Evolutionary conservation across 345 rosid species (phyloP).

Genomic region (Microcos paniculata): DNA sequence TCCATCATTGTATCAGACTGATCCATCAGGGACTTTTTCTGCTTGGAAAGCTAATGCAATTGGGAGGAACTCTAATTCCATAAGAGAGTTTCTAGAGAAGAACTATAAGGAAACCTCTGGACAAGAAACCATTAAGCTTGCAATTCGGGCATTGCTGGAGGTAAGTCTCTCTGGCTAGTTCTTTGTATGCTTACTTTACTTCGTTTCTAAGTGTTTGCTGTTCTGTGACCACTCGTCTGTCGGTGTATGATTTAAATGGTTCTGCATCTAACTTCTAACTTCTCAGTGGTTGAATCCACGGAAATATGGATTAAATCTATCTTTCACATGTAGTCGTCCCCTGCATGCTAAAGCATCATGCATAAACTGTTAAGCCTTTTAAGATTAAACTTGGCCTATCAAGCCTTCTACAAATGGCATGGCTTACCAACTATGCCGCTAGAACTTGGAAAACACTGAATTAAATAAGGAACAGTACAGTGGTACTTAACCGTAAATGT

Average conservation of each 20-base stretch:
- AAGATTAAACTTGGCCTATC: background rate
- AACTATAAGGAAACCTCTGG: slow-evolving; percentile 75
- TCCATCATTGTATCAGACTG: slow-evolving; percentile 70
- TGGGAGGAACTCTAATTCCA: slow-evolving; percentile 74
- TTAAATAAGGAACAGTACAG: background rate
- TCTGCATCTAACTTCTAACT: background rate
- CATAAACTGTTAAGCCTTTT: background rate
- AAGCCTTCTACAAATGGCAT: too few relatives aligned
- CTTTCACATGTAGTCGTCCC: background rate
- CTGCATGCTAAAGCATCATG: background rate
- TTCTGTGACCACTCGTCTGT: background rate
- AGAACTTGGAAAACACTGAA: background rate
- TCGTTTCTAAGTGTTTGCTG: slow-evolving; percentile 17
- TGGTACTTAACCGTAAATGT: background rate
- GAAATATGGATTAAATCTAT: background rate
- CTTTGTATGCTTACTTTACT: background rate
- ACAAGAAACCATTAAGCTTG: slow-evolving; percentile 70
- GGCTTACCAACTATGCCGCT: too few relatives aligned
- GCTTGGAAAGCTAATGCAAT: slow-evolving; percentile 87
- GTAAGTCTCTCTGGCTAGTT: slow-evolving; percentile 31
- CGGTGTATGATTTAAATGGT: background rate
- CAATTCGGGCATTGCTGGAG: slow-evolving; percentile 75
- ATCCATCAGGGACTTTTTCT: slow-evolving; percentile 77
- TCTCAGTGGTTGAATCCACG: background rate
- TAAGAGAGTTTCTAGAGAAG: slow-evolving; percentile 70